Base-by-base conservation (phyloP, 2,329 filamentous ascomycete species). In the Colletotrichum truncatum region DNA sequence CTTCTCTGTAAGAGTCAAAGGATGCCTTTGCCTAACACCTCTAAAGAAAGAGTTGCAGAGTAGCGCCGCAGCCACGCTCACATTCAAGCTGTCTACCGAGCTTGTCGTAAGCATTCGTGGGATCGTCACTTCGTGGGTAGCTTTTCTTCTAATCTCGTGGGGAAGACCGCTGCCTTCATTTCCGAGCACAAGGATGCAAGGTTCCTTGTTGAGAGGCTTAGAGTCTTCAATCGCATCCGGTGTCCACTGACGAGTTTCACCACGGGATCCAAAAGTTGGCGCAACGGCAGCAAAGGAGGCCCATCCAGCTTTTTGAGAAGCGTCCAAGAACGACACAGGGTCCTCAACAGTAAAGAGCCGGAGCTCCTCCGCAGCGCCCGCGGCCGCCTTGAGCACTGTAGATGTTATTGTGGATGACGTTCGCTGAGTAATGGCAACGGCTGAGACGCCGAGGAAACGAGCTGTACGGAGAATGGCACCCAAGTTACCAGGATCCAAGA, bases 381-480 rank as follows among this genome's bases (percentile, higher is more conserved):
- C 90, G 1, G 94, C 94, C 0, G 95, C 92, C 77, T 98, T 98
- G 66, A 97, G 85, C 0, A 93, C 90, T 8, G 94, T 87, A 0
- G 93, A 86, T 7, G 90, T 92, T 66, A 98, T 82, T 0, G 89
- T 86, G 0, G 94, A 92, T 14, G 91, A 93, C 71, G 89, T 91
- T 64, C 88, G 87, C 28, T 86, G 89, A 3, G 93, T 92, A 58
- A 97, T 89, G 3, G 89, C 89, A 18, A 99, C 87, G 4, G 93
- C 94, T 59, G 94, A 92, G 6, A 93, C 91, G 21, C 95, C 95
- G n/a, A 98, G 87, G 76, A 96, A 98, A 73, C 93, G 91, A 3
- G 94, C 93, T 6, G 93, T 93, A 34, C 96, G 91, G 43, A 98
- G 84, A 65, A 98, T 95, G 21, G 90, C 93, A 41, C 96, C 96